Conservation (phyloP, 768 basidiomycete genomes). For the Phylloporus sp. region DNA sequence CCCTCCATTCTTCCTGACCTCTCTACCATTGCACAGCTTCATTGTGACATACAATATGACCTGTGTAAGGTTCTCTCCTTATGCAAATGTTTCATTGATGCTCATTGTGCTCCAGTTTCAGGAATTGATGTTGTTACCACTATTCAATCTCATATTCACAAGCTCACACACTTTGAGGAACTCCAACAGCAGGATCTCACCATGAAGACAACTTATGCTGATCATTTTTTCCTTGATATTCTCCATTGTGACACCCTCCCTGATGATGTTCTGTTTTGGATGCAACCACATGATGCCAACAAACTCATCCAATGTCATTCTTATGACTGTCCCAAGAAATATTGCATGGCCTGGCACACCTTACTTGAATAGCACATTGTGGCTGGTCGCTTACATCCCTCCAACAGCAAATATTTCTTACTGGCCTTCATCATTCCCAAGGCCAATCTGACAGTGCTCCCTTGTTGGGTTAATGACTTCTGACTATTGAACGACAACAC, state of each 20-base stretch:
- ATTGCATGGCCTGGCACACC: conserved; percentile 28
- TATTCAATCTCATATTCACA: neutral
- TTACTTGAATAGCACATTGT: conserved; percentile 34
- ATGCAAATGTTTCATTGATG: too few relatives aligned
- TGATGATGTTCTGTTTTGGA: conserved; percentile 15
- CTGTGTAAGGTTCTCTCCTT: too few relatives aligned
- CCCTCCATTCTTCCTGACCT: too few relatives aligned
- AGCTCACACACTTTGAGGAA: neutral
- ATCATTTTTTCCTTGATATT: conserved; percentile 26
- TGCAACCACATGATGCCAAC: conserved; percentile 27
- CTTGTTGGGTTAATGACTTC: conserved; percentile 31
- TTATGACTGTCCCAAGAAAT: conserved; percentile 34
- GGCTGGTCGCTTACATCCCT: conserved; percentile 29
- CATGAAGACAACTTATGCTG: conserved; percentile 6
- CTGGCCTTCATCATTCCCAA: conserved; percentile 38
- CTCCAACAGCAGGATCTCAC: too few relatives aligned
- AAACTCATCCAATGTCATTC: neutral
- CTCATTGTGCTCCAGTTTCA: too few relatives aligned
- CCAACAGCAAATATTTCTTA: conserved; percentile 25
- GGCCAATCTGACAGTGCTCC: conserved; percentile 18
- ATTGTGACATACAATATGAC: too few relatives aligned
- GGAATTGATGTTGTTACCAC: too few relatives aligned
- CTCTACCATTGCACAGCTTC: too few relatives aligned
- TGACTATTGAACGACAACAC: conserved; percentile 23
- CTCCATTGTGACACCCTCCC: conserved; percentile 23